A percentile compares a stretch with the other conserved stretches of the same genome.
These are phyloP conservation scores for Didymella sp. DNA, from an alignment of 2,329 filamentous ascomycete genomes.

Conservation along the genomic window DNA sequence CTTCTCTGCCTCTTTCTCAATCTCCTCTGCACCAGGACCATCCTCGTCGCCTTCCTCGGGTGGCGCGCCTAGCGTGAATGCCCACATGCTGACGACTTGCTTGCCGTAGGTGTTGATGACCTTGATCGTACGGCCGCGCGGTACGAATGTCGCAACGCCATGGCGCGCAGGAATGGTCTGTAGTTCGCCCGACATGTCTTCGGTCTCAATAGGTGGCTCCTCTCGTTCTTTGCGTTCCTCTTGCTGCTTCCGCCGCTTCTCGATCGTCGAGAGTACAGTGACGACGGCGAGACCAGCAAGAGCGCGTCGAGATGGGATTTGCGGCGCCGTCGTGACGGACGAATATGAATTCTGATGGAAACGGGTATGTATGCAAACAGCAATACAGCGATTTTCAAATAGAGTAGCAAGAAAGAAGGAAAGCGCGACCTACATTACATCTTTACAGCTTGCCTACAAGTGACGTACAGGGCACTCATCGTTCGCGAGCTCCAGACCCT, in stretches of 20 bases:
- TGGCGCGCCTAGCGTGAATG: constrained; percentile 56
- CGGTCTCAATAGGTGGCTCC: constrained; percentile 18
- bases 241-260: constrained; percentile 42
- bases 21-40: constrained; percentile 33
- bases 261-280: constrained; percentile 43
- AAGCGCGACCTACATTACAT: constrained; percentile 9
- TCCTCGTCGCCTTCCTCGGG: constrained; percentile 48
- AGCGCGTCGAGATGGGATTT: constrained; percentile 42
- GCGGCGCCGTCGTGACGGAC: constrained; percentile 39
- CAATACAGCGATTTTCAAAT: background rate
- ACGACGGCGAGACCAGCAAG: constrained; percentile 47
- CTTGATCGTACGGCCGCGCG: constrained; percentile 57
- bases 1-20: constrained; percentile 33
- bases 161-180: constrained; percentile 59
- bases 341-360: background rate
- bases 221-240: constrained; percentile 18
- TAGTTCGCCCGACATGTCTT: constrained; percentile 50
- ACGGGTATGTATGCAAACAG: background rate
- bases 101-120: constrained; percentile 60
- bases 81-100: constrained; percentile 60
- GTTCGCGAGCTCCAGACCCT: constrained; percentile 12
- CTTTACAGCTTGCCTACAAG: constrained; percentile 1
- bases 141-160: constrained; percentile 60
- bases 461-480: constrained; percentile 20
- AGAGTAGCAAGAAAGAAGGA: constrained; percentile 12